Evolutionary conservation across 352 stramenopile genomes (phyloP), one percentile per base, ranked within the genome.

Genomic region (Aphanomyces euteiches): DNA sequence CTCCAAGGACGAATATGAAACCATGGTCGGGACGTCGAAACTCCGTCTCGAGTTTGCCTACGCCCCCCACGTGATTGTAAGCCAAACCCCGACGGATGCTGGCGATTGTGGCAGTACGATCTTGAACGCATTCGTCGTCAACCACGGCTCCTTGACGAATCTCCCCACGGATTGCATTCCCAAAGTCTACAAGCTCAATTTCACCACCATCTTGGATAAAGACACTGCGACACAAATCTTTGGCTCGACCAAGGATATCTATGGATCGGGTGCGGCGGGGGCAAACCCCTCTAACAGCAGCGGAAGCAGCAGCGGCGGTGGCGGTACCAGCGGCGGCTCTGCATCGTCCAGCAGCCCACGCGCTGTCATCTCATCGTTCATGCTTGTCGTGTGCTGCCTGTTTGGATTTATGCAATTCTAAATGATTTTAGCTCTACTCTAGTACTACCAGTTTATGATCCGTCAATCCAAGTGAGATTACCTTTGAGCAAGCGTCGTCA

Each of bases 151-250:
- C 45, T 7, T 61, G 15, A 13, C 54, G 7, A 53, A 39, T 15
- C 45, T 88, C n/a, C 77, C 87, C 72, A 77, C 72, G n/a, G 75
- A 79, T 1, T 90, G 82, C 53, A 64, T 88, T 21, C 39, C 28
- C 10, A 10, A 74, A 7, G 77, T 84, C 72, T 74, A 74, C 5
- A 61, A 61, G 21, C 19, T 61, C 28, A 61, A 61, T 37, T 61
- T 37, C 15, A 61, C 54, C 6, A 61, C 54, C 17, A 37, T 61
- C 19, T 61, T 61, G 54, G 54, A 61, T 37, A 19, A 28, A 19
- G 37, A 61, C 17, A 40, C n/a, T 1, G 54, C 54, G 6, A 37
- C 17, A 13, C 2, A 19, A 5, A 13, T 56, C 39, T 67, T 67
- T 56, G 59, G 59, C 59, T 57, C 19, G 39, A 17, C 39, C 38